Evolutionary conservation across 805 yeast species (phyloP).

Genomic region (Wickerhamomyces tratensis): DNA sequence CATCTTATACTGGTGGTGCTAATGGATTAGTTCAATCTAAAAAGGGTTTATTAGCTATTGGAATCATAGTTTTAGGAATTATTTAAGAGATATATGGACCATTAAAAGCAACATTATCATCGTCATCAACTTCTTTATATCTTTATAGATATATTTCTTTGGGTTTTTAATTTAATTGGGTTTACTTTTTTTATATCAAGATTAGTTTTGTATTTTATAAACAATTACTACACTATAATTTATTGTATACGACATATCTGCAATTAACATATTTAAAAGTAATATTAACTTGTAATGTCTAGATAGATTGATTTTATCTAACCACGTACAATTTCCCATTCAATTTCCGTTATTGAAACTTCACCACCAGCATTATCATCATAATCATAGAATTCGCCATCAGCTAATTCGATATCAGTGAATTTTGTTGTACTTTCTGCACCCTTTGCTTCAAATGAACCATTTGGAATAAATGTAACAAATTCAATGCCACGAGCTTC

Average conservation of each 20-base stretch:
- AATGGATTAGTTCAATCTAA: background rate
- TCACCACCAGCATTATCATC: slow-evolving; percentile 78
- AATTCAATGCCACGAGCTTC: slow-evolving; percentile 85
- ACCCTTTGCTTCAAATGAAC: slow-evolving; percentile 48
- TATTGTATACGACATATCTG: too few relatives aligned
- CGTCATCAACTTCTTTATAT: too few relatives aligned
- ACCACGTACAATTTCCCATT: slow-evolving; percentile 45
- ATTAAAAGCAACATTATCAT: too few relatives aligned
- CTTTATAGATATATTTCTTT: too few relatives aligned
- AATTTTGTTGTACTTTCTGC: slow-evolving; percentile 42
- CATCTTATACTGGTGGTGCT: background rate
- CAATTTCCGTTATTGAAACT: slow-evolving; percentile 69
- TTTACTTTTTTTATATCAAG: too few relatives aligned
- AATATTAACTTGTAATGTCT: background rate
- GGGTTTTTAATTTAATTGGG: too few relatives aligned
- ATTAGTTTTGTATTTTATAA: too few relatives aligned
- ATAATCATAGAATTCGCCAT: slow-evolving; percentile 90
- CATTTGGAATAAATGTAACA: slow-evolving; percentile 57
- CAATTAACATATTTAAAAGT: too few relatives aligned
- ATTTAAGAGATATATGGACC: too few relatives aligned
- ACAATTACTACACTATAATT: too few relatives aligned
- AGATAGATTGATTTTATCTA: background rate
- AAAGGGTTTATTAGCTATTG: too few relatives aligned
- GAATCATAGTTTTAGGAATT: too few relatives aligned
- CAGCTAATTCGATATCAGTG: slow-evolving; percentile 59